A percentile compares a stretch with the other conserved stretches of the same genome.
Evolutionary conservation across 2,329 filamentous ascomycete species (phyloP).

Genomic region (Claviceps purpurea): DNA sequence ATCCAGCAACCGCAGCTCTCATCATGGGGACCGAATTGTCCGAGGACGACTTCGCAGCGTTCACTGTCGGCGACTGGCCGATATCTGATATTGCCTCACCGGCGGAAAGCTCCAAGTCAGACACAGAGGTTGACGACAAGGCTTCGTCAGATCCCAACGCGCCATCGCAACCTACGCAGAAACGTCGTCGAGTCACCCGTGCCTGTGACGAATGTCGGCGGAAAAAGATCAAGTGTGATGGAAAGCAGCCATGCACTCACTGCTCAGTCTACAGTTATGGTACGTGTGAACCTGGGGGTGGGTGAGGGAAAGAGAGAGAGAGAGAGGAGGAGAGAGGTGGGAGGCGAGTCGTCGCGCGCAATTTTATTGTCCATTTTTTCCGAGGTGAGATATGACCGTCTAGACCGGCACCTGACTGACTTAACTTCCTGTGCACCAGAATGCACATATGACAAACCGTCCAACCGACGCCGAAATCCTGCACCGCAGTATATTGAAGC

Average conservation of each 20-base stretch:
- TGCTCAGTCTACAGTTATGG: conserved; percentile 98
- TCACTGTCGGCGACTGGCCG: conserved; percentile 23
- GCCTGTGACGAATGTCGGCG: conserved; percentile 73
- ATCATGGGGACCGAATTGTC: conserved; percentile 27
- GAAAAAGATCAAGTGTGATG: conserved; percentile 82
- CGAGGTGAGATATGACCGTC: background rate
- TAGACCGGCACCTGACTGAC: background rate
- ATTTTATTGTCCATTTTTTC: too few species aligned
- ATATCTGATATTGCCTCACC: conserved; percentile 24
- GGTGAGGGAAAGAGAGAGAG: too few species aligned
- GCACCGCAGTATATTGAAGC: conserved; percentile 89
- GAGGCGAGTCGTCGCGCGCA: too few species aligned
- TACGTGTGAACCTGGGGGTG: conserved; percentile 28
- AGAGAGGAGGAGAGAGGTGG: too few species aligned
- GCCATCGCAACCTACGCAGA: conserved; percentile 51
- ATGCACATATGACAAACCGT: conserved; percentile 91
- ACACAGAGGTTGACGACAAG: conserved; percentile 26
- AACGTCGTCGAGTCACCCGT: conserved; percentile 63
- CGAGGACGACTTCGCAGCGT: conserved; percentile 28
- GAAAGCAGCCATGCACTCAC: conserved; percentile 82
- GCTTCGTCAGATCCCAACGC: conserved; percentile 17
- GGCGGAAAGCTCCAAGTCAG: conserved; percentile 29
- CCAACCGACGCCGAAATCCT: conserved; percentile 79
- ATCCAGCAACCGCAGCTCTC: conserved; percentile 4
- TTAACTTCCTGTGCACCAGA: conserved; percentile 36